Percentiles rank a stretch among this genome's conserved stretches.
These are phyloP conservation scores for Nakataea oryzae DNA, from an alignment of 2,329 filamentous ascomycete species.

Conservation along the genomic window DNA sequence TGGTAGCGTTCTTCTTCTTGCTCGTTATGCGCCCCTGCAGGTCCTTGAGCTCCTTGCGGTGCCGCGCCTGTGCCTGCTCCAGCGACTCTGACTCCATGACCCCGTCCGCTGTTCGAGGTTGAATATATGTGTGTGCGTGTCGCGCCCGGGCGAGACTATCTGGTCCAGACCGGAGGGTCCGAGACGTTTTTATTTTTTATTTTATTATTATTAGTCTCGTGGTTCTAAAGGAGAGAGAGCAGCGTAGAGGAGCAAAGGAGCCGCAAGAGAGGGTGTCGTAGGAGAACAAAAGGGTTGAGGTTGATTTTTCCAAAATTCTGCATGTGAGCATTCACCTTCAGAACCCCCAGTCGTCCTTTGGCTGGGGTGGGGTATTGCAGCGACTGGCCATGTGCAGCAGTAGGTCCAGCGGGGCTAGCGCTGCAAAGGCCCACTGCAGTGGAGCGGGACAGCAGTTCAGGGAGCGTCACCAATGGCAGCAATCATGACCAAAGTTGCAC, in stretches of 20 bases:
- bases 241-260: neutral
- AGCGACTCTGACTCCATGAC: slow-evolving; percentile 36
- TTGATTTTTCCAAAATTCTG: neutral
- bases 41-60: slow-evolving; percentile 82
- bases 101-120: neutral
- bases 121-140: no score
- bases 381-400: no score
- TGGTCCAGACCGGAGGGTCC: neutral
- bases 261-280: neutral
- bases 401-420: no score
- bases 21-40: slow-evolving; percentile 76
- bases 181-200: neutral
- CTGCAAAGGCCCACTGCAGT: neutral
- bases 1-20: slow-evolving; percentile 95
- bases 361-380: neutral
- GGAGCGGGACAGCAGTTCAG: no score
- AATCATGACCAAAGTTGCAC: neutral
- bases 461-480: neutral
- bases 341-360: neutral
- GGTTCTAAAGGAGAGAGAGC: neutral
- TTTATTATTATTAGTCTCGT: no score
- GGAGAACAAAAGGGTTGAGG: no score
- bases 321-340: neutral
- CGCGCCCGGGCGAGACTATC: no score
- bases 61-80: slow-evolving; percentile 68